Evolutionary conservation across 495 filamentous ascomycete species (phyloP).

Genomic region (Annulohypoxylon maeteangense): DNA sequence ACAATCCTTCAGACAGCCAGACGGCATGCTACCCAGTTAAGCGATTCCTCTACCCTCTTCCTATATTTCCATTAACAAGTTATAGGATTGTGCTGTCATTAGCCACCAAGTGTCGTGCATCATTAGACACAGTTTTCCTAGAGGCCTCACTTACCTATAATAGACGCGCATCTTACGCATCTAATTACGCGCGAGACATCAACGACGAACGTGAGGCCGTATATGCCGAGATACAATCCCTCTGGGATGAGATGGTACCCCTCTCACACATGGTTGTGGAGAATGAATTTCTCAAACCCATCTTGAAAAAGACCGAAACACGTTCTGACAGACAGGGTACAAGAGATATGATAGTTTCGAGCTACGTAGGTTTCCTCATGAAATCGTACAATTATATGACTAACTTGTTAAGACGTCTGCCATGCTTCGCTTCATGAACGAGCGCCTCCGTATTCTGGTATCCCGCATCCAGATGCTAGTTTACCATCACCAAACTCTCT

Average conservation of each 20-base stretch:
- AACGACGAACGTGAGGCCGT: slow-evolving; percentile 34
- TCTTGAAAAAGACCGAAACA: slow-evolving; percentile 25
- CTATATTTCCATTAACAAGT: slow-evolving; percentile 18
- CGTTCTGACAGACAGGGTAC: slow-evolving; percentile 23
- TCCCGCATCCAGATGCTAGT: slow-evolving; percentile 36
- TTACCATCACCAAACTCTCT: slow-evolving; percentile 38
- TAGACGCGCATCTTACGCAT: slow-evolving; percentile 1
- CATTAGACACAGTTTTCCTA: slow-evolving; percentile 41
- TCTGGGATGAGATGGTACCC: slow-evolving; percentile 44
- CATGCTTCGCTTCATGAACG: slow-evolving; percentile 45
- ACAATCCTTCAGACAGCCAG: slow-evolving; percentile 31
- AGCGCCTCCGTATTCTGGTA: slow-evolving; percentile 34
- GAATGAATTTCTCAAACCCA: slow-evolving; percentile 42
- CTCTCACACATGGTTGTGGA: slow-evolving; percentile 47
- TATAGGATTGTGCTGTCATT: slow-evolving; percentile 43
- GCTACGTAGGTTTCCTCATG: slow-evolving; percentile 34
- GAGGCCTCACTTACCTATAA: slow-evolving; percentile 27
- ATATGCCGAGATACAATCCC: slow-evolving; percentile 39
- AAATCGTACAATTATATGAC: neutral
- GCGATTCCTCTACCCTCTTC: neutral
- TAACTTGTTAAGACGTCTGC: slow-evolving; percentile 36
- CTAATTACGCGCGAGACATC: slow-evolving; percentile 9
- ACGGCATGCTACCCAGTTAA: slow-evolving; percentile 42
- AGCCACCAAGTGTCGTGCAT: slow-evolving; percentile 42
- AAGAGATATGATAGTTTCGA: slow-evolving; percentile 27